phyloP scores from a whole-genome alignment of 345 rosid genomes.

The Adansonia digitata region DNA sequence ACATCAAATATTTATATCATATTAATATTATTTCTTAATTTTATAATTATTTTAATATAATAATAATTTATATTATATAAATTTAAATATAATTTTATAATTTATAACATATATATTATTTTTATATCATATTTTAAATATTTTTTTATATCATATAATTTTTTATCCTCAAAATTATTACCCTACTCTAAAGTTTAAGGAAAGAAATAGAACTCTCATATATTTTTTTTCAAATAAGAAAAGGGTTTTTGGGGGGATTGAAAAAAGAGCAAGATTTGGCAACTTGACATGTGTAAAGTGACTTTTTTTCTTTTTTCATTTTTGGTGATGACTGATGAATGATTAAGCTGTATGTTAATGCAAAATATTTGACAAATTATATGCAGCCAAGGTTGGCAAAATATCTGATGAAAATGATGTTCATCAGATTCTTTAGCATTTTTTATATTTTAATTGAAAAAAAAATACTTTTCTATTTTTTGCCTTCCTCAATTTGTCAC shows the following conservation, averaged over 20 bases:
- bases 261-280: background rate
- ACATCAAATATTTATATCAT: no score
- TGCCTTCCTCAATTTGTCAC: conserved; percentile 7
- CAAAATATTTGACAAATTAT: background rate
- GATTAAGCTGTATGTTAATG: background rate
- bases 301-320: background rate
- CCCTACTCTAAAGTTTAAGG: no score
- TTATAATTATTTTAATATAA: no score
- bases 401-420: conserved; percentile 1
- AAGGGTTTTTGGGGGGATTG: background rate
- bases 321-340: background rate
- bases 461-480: background rate
- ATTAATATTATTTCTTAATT: no score
- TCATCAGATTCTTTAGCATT: background rate
- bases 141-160: no score
- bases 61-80: no score
- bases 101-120: no score
- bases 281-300: conserved; percentile 3
- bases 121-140: no score
- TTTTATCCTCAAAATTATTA: no score
- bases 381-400: no score
- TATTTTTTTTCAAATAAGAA: background rate
- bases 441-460: background rate
- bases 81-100: no score
- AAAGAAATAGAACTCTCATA: background rate